Evolutionary conservation across 108 stramenopile genomes (phyloP), one percentile per base, ranked within the genome.

Genomic region (Fistulifera pelliculosa): DNA sequence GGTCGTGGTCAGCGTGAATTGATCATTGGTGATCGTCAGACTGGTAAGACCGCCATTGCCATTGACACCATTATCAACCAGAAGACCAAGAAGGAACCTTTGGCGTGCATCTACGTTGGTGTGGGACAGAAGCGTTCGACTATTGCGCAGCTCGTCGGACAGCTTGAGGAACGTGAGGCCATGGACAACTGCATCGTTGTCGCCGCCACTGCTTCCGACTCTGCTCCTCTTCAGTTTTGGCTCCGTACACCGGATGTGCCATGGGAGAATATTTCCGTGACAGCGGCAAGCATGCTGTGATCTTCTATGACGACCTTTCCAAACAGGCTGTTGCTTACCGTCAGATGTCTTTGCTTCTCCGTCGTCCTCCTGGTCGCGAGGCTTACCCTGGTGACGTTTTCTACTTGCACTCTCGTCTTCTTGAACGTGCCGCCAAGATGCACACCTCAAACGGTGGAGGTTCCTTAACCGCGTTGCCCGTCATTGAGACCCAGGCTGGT

Each of bases 61-160:
- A 96, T 99, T 70, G 98, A 99, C 67, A 99, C 98, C 80, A 97
- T 99, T 68, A 99, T 99, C 86, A 99, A 99, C 95, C 96, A 99
- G 85, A 99, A 96, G 85, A 96, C 94, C 77, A 94, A 94, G 85
- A 89, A 90, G 74, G 98, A 97, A 41, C 94, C 94, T 50, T 86
- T 99, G 54, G 94, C 93, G 64, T 99, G 98, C 73, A 96, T 99
- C 73, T 99, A 99, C 91, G 98, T 99, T 58, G 98, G 96, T 70
- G 95, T 99, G 59, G 98, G 98, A 76, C 98, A 99, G 73, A 99
- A 99, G 91, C 79, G 98, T 75, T 99, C 98, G 61, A 99, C 98
- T 76, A 97, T 99, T 58, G 98, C 98, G 66, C 98, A 99, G 74
- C 92, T 99, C 49, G 98, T 97, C 41, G 95, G 94, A 69, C 90